Base-by-base conservation (phyloP, 176 grass and related monocot species). In the Microstegium vimineum region DNA sequence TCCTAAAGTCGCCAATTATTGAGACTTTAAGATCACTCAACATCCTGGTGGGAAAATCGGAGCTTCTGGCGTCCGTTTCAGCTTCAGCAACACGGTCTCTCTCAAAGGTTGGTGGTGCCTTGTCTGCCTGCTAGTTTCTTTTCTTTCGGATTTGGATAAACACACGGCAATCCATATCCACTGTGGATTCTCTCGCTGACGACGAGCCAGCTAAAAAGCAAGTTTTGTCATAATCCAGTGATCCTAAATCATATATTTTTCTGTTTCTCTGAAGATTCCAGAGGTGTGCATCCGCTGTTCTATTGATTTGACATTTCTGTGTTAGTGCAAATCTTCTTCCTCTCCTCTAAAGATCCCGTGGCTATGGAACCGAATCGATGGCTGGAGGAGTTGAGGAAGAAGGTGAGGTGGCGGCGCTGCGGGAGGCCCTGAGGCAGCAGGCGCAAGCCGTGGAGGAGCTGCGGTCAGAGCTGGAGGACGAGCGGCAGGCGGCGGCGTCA, bases 401-500 rank as follows among this genome's bases (percentile, higher is more conserved):
- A 66, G 90, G 84, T 69, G 92, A 95, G n/a, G 89, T 86, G 12
- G 76, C 38, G 5, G 89, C 89, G 5, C 79, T 98, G 57, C 86
- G 90, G 10, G 92, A 95, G 72, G 72, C 92, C 5, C 67, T 98
- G 79, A 63, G 63, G 36, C 73, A 73, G 59, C 87, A 98, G 57
- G 83, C 70, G 15, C 82, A 47, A 56, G 38, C 82, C 34, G 82
- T 93, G 49, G 85, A 91, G 76, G 59, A 90, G 79, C 73, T 98
- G 31, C 77, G 81, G 74, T 26, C 26, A 5, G 95, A 98, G 84
- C 79, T 98, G 86, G 92, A 98, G 81, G 86, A 81, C 72, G 95
- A 98, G 86, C 64, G 95, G 62, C 90, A 87, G 4, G 92, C 86
- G n/a, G 88, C 90, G 17, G 46, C 95, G 17, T 91, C 90, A 4